A percentile compares a stretch with the other conserved stretches of the same genome.
These are phyloP conservation scores for Dentipellis fragilis DNA, from an alignment of 768 basidiomycete genomes.

Conservation along the genomic window DNA sequence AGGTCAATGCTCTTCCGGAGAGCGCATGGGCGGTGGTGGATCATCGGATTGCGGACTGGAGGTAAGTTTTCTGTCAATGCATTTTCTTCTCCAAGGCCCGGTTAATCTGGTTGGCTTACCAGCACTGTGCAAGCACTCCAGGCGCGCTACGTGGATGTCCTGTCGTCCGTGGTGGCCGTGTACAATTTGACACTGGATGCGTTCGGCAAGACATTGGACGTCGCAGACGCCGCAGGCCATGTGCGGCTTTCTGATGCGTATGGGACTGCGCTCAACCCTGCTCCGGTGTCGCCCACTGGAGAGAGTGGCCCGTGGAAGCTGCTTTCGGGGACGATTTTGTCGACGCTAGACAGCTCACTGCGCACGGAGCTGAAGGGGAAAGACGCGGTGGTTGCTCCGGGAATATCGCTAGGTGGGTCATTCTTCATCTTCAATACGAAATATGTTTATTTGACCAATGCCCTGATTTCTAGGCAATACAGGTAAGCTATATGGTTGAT, in stretches of 20 bases:
- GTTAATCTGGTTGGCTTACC: neutral
- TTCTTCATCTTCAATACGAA: neutral
- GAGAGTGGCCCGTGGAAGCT: constrained; percentile 27
- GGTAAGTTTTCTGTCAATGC: constrained; percentile 5
- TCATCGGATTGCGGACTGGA: constrained; percentile 19
- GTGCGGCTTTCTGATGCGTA: constrained; percentile 28
- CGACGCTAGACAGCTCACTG: constrained; percentile 14
- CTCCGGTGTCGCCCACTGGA: constrained; percentile 30
- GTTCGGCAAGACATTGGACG: constrained; percentile 21
- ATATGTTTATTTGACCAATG: too few relatives aligned
- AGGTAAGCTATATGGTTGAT: constrained; percentile 14
- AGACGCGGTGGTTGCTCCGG: constrained; percentile 19
- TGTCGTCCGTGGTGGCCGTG: constrained; percentile 18
- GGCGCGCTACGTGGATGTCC: constrained; percentile 18
- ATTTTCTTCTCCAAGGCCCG: neutral
- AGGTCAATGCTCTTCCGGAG: constrained; percentile 38
- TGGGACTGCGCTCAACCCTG: constrained; percentile 24
- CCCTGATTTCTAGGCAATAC: constrained; percentile 18
- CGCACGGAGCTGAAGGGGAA: constrained; percentile 12
- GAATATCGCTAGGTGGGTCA: constrained; percentile 25
- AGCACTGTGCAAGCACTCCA: constrained; percentile 22
- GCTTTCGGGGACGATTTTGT: constrained; percentile 32
- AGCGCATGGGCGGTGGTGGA: constrained; percentile 18
- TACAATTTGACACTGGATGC: constrained; percentile 32
- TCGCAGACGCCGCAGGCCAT: constrained; percentile 20